Evolutionary conservation across 768 basidiomycete species (phyloP).

Genomic region (Candolleomyces eurysporus): DNA sequence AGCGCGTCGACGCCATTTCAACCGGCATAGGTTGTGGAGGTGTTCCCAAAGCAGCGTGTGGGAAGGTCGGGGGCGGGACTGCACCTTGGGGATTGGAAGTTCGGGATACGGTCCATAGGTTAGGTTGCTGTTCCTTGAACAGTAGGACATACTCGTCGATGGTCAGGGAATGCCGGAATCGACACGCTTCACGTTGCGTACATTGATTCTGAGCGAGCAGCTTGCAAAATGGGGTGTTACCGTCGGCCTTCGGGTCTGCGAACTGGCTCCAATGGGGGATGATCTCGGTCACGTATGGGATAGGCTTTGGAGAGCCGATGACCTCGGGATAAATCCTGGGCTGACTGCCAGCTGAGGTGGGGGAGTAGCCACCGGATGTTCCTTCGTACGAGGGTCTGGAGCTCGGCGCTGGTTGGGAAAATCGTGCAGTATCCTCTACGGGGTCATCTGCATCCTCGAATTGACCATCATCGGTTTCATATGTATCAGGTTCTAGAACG

Average conservation of each 20-base stretch:
- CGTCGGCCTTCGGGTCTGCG: conserved; percentile 37
- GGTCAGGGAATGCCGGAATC: conserved; percentile 40
- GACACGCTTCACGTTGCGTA: conserved; percentile 28
- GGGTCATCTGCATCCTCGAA: not conserved
- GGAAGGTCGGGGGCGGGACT: not conserved
- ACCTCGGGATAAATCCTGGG: not conserved
- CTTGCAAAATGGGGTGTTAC: conserved; percentile 37
- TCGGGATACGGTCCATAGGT: conserved; percentile 22
- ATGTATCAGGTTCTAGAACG: not conserved
- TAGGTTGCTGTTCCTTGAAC: conserved; percentile 38
- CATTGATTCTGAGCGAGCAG: conserved; percentile 36
- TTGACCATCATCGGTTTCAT: not conserved
- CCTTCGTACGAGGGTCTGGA: too few species aligned
- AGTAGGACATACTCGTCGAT: conserved; percentile 35
- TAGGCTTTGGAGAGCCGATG: conserved; percentile 1
- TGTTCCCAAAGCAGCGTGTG: not conserved
- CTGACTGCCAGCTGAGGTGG: not conserved
- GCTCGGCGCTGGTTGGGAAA: too few species aligned
- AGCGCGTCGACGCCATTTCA: not conserved
- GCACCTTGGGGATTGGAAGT: not conserved
- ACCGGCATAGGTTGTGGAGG: not conserved
- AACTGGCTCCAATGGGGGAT: conserved; percentile 42
- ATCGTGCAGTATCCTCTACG: not conserved
- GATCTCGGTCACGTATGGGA: conserved; percentile 21
- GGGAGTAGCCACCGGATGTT: not conserved